Conservation (phyloP, 805 yeast genomes). For the Candida insectorum region DNA sequence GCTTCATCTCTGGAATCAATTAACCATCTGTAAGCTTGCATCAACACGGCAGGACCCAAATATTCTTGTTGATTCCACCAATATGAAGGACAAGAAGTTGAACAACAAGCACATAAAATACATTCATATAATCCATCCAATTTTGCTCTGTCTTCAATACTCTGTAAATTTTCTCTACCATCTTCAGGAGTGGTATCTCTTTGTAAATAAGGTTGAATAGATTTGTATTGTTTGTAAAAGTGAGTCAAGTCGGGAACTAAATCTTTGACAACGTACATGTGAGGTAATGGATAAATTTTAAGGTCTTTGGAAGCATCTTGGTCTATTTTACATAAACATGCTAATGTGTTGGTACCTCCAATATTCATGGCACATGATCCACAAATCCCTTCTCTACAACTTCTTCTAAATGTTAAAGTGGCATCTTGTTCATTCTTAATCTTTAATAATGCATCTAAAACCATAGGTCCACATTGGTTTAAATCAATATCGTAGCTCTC, state of each 20-base stretch:
- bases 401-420: slow-evolving; percentile 93
- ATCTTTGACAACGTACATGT: slow-evolving; percentile 96
- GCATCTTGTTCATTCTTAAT: slow-evolving; percentile 97
- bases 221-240: slow-evolving; percentile 97
- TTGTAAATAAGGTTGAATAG: slow-evolving; percentile 95
- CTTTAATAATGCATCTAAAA: slow-evolving; percentile 88
- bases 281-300: slow-evolving; percentile 95
- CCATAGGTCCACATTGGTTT: slow-evolving; percentile 96
- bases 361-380: slow-evolving; percentile 99
- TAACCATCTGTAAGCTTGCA: slow-evolving; percentile 99
- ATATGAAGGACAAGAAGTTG: slow-evolving; percentile 98
- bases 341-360: slow-evolving; percentile 95
- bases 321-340: slow-evolving; percentile 94
- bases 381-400: slow-evolving; percentile 99
- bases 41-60: slow-evolving; percentile 96
- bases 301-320: slow-evolving; percentile 67
- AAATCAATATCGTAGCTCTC: slow-evolving; percentile 81
- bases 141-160: slow-evolving; percentile 89
- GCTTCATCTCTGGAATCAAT: slow-evolving; percentile 96
- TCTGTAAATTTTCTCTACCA: slow-evolving; percentile 90
- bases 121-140: slow-evolving; percentile 97
- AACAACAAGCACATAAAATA: slow-evolving; percentile 97
- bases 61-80: slow-evolving; percentile 99
- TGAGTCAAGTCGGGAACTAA: slow-evolving; percentile 97
- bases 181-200: slow-evolving; percentile 76